Conservation (phyloP, 192 early-diverging fungal species). For the Coemansia sp. region DNA sequence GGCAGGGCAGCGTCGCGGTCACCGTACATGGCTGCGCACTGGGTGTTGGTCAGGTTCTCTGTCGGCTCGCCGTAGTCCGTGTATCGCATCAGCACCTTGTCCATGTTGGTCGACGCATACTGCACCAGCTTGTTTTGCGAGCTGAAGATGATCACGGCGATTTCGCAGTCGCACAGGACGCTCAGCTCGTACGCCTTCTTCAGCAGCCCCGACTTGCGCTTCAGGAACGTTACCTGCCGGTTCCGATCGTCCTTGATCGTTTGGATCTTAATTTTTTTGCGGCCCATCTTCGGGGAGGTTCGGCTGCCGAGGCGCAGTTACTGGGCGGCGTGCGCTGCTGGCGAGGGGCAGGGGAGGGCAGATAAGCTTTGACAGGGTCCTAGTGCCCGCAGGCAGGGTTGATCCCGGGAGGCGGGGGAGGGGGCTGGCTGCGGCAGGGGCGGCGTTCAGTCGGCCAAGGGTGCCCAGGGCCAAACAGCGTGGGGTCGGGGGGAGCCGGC, state of each 20-base stretch:
- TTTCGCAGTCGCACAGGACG: slow-evolving; percentile 92
- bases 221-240: slow-evolving; percentile 91
- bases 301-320: no score
- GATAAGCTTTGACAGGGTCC: no score
- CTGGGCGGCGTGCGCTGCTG: no score
- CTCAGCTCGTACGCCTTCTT: slow-evolving; percentile 96
- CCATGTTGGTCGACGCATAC: slow-evolving; percentile 91
- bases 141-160: slow-evolving; percentile 92
- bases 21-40: slow-evolving; percentile 28
- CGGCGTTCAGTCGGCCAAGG: not conserved
- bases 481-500: no score
- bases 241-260: slow-evolving; percentile 85
- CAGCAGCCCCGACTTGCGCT: slow-evolving; percentile 90
- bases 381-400: no score
- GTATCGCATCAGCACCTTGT: slow-evolving; percentile 83
- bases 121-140: slow-evolving; percentile 89
- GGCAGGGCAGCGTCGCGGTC: slow-evolving; percentile 36
- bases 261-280: slow-evolving; percentile 93
- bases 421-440: no score
- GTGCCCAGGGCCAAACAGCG: not conserved
- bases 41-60: slow-evolving; percentile 56
- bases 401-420: no score
- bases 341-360: no score
- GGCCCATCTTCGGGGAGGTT: slow-evolving; percentile 61
- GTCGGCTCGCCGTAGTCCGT: slow-evolving; percentile 59